Evolutionary conservation across 768 basidiomycete species (phyloP), one percentile per base, ranked within the genome.

Genomic region (Tephrocybe sp.): DNA sequence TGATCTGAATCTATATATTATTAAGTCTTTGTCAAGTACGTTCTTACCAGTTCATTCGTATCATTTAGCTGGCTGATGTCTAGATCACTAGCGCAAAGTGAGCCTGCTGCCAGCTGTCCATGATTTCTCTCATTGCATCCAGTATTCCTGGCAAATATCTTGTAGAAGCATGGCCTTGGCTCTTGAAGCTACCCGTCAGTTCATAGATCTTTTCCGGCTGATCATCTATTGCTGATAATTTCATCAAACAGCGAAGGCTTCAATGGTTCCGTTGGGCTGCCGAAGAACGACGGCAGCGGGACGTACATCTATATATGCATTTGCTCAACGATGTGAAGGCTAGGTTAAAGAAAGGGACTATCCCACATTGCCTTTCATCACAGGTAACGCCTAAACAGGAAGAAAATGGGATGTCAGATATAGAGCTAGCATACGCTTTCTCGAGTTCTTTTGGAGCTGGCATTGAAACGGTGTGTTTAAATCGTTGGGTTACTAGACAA

Each of bases 101-200:
- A 21, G 38, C 20, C 7, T 39, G n/a, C n/a, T n/a, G n/a, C n/a
- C n/a, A n/a, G n/a, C n/a, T n/a, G n/a, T n/a, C n/a, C n/a, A n/a
- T n/a, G n/a, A n/a, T n/a, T n/a, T n/a, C n/a, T n/a, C n/a, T n/a
- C n/a, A n/a, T n/a, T 37, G 37, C 2, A n/a, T 1, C 2, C 20
- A 78, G 76, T 44, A 75, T 78, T 50, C 76, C 75, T 2, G 75
- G 76, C 24, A 78, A 76, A 58, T 77, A 75, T 45, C 51, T 78
- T 3, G 76, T 78, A 11, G 76, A 78, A 59, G 73, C 73, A 1
- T 70, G 73, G 69, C 76, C 76, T 0, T 76, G 75, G 69, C 66
- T 78, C 2, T 61, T 77, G 4, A 73, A 72, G 46, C 66, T 78
- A 18, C 76, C 76, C 10, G 73, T 73, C 60, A 37, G 68, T 51